These are phyloP conservation scores for Canavalia gladiata DNA, from an alignment of 306 rosid genomes.

Conservation along the genomic window DNA sequence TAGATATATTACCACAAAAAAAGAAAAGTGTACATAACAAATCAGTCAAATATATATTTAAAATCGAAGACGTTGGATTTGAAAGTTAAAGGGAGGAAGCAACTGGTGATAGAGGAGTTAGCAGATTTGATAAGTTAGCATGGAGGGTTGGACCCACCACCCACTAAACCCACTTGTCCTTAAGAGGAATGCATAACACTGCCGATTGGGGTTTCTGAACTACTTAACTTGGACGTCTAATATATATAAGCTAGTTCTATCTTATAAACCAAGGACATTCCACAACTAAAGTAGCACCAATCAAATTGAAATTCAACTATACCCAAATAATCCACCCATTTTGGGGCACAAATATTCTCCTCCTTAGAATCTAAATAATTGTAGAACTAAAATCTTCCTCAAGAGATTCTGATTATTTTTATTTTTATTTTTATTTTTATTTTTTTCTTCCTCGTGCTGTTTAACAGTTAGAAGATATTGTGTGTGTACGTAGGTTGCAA, in stretches of 20 bases:
- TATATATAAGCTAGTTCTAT: constrained; percentile 1
- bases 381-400: not conserved
- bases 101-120: constrained; percentile 28
- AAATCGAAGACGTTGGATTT: constrained; percentile 15
- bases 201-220: constrained; percentile 5
- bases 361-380: constrained; percentile 25
- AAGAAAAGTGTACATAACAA: not conserved
- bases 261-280: not conserved
- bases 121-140: constrained; percentile 39
- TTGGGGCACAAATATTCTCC: constrained; percentile 40
- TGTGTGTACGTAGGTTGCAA: not conserved
- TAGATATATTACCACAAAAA: too few species aligned
- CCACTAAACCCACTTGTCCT: constrained; percentile 40
- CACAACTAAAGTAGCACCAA: constrained; percentile 29
- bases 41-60: not conserved
- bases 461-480: not conserved
- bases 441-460: not conserved
- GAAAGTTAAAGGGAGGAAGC: constrained; percentile 32
- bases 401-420: constrained; percentile 1
- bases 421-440: too few species aligned
- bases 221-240: constrained; percentile 33
- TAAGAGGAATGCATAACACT: constrained; percentile 9
- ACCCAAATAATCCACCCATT: constrained; percentile 35
- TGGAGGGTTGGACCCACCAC: constrained; percentile 45
- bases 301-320: not conserved